Base-by-base conservation (phyloP, 495 filamentous ascomycete species). In the Echria macrotheca region DNA sequence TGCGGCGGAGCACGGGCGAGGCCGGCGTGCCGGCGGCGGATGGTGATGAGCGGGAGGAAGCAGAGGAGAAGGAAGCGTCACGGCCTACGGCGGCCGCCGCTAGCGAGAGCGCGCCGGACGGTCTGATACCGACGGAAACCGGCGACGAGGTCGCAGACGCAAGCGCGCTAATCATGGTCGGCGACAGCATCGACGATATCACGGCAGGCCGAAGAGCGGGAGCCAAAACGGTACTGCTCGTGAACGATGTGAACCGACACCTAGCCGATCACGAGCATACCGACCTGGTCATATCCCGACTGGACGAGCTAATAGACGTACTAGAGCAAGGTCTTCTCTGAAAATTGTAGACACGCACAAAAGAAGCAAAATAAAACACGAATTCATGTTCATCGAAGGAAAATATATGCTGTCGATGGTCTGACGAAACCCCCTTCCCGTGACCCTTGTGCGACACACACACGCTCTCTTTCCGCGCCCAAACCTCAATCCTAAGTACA, bases 101-200 rank as follows among this genome's bases (percentile, higher is more conserved):
- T 23, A 40, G 47, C 42, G 47, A 55, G 23, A 31, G 45, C 15
- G 61, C 50, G 6, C 55, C 52, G 8, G 54, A 48, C 3, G 47
- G 44, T 6, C 36, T 57, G 38, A 40, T 50, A 0, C 23, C 51
- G 12, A 66, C 51, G 2, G 50, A 31, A 18, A 15, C 28, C 1
- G 55, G 57, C 0, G 64, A 69, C 21, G 57, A 58, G 21, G 67
- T 72, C 1, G 68, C 69, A n/a, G 73, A 76, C 44, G 70, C 72
- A 12, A 71, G 69, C 50, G 51, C 44, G 7, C 38, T 73, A 11
- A 73, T 72, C 26, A 85, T 76, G 82, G 81, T 91, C 10, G 91
- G 91, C 5, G 91, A 98, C 60, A 89, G 84, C 44, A 78, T 94
- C 44, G 93, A 98, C 60, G 93, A 98, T 63, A 90, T 98, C 79